phyloP scores from a whole-genome alignment of 164 flowering plant species.

The Paratinospora sagittata region DNA sequence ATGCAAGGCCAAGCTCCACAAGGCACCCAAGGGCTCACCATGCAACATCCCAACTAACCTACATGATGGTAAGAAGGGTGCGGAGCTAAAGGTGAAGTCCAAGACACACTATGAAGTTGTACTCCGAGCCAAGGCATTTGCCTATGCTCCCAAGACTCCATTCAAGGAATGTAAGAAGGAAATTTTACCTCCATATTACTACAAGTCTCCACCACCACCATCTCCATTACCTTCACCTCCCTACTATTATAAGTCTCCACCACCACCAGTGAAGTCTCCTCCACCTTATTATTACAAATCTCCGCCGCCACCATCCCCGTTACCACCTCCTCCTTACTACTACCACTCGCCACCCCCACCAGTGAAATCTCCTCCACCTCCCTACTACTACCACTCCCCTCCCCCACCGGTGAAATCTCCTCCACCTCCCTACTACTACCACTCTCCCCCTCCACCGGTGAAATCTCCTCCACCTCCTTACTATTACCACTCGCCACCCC shows the following conservation, averaged over 20 bases:
- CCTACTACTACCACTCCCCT: too few relatives aligned
- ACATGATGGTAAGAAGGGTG: not conserved
- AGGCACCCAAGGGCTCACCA: not conserved
- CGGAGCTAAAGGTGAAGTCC: not conserved
- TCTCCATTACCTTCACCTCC: conserved; percentile 26
- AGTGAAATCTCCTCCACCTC: too few relatives aligned
- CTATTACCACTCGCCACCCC: too few relatives aligned
- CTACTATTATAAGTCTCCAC: not conserved
- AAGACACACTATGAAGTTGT: conserved; percentile 1
- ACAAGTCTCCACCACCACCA: conserved; percentile 43
- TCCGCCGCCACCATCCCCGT: too few relatives aligned
- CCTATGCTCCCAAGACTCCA: not conserved
- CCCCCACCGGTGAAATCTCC: too few relatives aligned
- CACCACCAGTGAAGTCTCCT: too few relatives aligned
- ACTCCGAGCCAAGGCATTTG: conserved; percentile 3
- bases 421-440: too few relatives aligned
- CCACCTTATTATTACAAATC: too few relatives aligned
- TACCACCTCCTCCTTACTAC: too few relatives aligned
- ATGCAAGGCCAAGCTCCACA: not conserved
- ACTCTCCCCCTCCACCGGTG: too few relatives aligned
- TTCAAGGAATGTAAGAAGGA: not conserved
- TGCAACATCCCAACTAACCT: not conserved
- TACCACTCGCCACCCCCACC: too few relatives aligned
- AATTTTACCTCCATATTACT: conserved; percentile 20
- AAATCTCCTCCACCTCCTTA: too few relatives aligned